Conservation (phyloP, 768 basidiomycete genomes). For the Pisolithus marmoratus region DNA sequence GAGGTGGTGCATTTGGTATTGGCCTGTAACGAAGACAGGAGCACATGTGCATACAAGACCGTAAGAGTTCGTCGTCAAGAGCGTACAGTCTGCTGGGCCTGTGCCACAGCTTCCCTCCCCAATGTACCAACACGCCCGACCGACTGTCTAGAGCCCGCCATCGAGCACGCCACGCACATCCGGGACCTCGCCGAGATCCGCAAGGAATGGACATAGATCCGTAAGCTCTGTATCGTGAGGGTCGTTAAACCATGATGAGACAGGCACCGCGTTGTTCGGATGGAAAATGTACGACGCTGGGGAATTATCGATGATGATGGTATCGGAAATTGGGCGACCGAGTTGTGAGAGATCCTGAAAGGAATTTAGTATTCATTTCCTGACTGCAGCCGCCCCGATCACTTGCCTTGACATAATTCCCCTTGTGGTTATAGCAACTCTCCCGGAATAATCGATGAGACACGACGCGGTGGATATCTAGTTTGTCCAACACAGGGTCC, state of each 20-base stretch:
- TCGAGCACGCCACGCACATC: conserved; percentile 93
- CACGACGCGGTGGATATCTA: conserved; percentile 90
- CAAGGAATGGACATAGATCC: conserved; percentile 90
- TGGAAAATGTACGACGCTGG: conserved; percentile 99
- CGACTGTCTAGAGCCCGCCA: conserved; percentile 56
- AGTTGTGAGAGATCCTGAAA: conserved; percentile 91
- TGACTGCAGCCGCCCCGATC: neutral
- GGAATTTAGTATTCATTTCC: conserved; percentile 1
- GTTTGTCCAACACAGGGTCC: conserved; percentile 95
- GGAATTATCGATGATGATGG: conserved; percentile 98
- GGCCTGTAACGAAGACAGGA: conserved; percentile 24
- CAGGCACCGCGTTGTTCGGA: conserved; percentile 97
- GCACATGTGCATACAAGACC: conserved; percentile 24
- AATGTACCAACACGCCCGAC: conserved; percentile 14
- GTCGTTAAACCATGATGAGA: conserved; percentile 99
- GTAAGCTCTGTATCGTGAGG: conserved; percentile 97
- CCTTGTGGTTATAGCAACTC: conserved; percentile 98
- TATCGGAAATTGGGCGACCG: conserved; percentile 88
- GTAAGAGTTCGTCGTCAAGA: conserved; percentile 17
- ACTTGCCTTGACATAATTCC: conserved; percentile 96
- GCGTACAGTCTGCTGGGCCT: conserved; percentile 12
- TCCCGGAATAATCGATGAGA: conserved; percentile 94
- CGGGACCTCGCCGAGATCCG: conserved; percentile 77
- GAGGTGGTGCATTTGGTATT: conserved; percentile 18
- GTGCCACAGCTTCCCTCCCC: conserved; percentile 12